Base-by-base conservation (phyloP, 1,284 basidiomycete genomes). In the Tetrapyrgos nigripes region DNA sequence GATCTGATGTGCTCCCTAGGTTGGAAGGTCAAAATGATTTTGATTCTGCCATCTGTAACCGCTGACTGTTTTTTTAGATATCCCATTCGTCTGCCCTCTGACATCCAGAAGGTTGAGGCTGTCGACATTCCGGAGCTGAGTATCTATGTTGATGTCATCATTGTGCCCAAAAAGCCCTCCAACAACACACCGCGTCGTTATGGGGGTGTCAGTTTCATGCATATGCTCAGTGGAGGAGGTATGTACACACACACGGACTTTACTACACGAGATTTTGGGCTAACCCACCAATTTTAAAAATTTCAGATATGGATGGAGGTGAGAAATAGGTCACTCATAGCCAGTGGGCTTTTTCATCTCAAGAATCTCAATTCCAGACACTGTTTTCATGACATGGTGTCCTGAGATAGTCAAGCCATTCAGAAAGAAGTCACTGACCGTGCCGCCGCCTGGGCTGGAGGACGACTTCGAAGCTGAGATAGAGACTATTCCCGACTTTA, bases 161-260 rank as follows among this genome's bases (percentile, higher is more conserved):
- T 90, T 26, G 80, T 84, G 6, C 81, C 88, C 3, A 76, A 73
- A 6, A 78, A 81, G 62, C 87, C 86, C 4, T 45, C 46, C 14
- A 11, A 21, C n/a, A 37, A 47, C 19, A 5, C 23, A 19, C n/a
- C 14, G 1, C 21, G 19, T 26, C 27, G 49, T n/a, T 11, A 57
- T 68, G 57, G 54, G 14, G 23, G 37, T 9, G 58, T 70, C n/a
- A 73, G 76, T 35, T 67, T 85, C n/a, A 83, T 86, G 1, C 88
- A 81, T 56, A 69, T 80, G 23, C 77, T 90, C 33, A 79, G 80
- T 27, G 87, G 85, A 27, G 87, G 87, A 72, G 89, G 90, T 89
- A 69, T 53, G 75, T 62, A 8, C n/a, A n/a, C n/a, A n/a, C n/a
- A n/a, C n/a, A n/a, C n/a, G n/a, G n/a, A n/a, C n/a, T n/a, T n/a